phyloP scores from a whole-genome alignment of 2,329 filamentous ascomycete species.

The Xylariales sp. region DNA sequence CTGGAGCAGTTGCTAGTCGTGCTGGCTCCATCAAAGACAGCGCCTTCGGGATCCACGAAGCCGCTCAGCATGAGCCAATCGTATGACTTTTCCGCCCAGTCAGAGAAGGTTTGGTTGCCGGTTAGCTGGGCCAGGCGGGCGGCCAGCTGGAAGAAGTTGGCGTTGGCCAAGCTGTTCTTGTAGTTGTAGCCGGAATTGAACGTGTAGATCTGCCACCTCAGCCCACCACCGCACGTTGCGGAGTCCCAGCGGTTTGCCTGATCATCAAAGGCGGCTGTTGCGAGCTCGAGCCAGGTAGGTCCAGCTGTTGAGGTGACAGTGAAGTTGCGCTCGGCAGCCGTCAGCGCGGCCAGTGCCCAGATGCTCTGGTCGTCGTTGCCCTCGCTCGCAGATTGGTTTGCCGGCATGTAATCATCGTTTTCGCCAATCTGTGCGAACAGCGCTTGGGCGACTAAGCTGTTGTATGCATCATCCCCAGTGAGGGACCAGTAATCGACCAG shows the following conservation, averaged over 20 bases:
- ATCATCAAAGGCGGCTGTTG: constrained; percentile 57
- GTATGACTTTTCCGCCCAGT: constrained; percentile 55
- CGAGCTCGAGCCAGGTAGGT: constrained; percentile 55
- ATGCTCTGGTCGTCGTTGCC: constrained; percentile 55
- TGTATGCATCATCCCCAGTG: constrained; percentile 45
- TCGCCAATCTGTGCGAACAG: constrained; percentile 37
- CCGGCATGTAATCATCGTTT: constrained; percentile 36
- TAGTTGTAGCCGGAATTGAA: constrained; percentile 48
- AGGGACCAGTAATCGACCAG: constrained; percentile 50
- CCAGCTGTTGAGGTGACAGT: constrained; percentile 39
- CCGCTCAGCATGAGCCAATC: constrained; percentile 42
- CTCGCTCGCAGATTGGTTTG: constrained; percentile 25
- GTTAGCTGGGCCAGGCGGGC: constrained; percentile 61
- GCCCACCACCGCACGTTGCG: constrained; percentile 49
- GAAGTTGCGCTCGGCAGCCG: constrained; percentile 55
- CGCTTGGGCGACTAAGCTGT: constrained; percentile 36
- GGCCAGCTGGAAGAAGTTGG: constrained; percentile 42
- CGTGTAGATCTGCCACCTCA: constrained; percentile 62
- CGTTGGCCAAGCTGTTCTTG: constrained; percentile 41
- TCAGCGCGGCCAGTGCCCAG: constrained; percentile 58
- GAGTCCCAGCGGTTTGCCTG: constrained; percentile 45
- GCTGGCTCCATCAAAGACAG: constrained; percentile 41
- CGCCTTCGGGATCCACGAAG: constrained; percentile 38
- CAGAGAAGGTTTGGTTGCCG: constrained; percentile 55
- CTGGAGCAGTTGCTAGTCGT: constrained; percentile 42